Conservation (phyloP, 768 basidiomycete species). For the Lactarius sp. region DNA sequence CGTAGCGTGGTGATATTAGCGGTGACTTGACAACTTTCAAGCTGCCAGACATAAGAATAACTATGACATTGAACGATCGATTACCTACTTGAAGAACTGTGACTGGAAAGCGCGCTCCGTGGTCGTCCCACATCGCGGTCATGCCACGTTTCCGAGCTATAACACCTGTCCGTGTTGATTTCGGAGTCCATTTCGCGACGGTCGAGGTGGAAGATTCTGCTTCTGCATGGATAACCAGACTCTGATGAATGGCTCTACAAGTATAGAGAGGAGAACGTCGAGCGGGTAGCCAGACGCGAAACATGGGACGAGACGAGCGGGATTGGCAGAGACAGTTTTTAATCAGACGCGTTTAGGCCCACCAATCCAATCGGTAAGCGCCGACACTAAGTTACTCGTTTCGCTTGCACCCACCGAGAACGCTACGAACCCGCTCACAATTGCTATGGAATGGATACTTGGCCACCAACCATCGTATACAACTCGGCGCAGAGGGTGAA, state of each 20-base stretch:
- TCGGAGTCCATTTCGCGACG: slow-evolving; percentile 70
- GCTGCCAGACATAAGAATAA: slow-evolving; percentile 36
- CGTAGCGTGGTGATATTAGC: slow-evolving; percentile 65
- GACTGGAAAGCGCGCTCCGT: slow-evolving; percentile 82
- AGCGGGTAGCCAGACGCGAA: slow-evolving; percentile 47
- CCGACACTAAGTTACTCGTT: too few relatives aligned
- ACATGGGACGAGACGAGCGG: slow-evolving; percentile 13
- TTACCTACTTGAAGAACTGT: slow-evolving; percentile 84
- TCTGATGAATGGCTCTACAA: slow-evolving; percentile 43
- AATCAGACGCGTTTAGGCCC: neutral
- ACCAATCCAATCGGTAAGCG: neutral
- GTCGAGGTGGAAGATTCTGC: slow-evolving; percentile 29
- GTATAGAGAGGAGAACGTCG: slow-evolving; percentile 35
- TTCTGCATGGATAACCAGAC: slow-evolving; percentile 34
- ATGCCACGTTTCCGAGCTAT: slow-evolving; percentile 96
- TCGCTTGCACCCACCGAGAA: neutral
- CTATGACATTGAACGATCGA: neutral
- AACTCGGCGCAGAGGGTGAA: slow-evolving; percentile 9
- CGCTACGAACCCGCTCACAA: neutral
- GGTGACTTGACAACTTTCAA: slow-evolving; percentile 88
- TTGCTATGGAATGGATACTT: slow-evolving; percentile 23
- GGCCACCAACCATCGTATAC: slow-evolving; percentile 8
- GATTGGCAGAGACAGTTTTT: neutral
- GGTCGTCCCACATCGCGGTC: slow-evolving; percentile 88
- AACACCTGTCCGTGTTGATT: slow-evolving; percentile 83